Percentiles rank a stretch among this genome's conserved stretches.
Evolutionary conservation across 441 rosid genomes (phyloP).

Genomic region (Sinapis alba): DNA sequence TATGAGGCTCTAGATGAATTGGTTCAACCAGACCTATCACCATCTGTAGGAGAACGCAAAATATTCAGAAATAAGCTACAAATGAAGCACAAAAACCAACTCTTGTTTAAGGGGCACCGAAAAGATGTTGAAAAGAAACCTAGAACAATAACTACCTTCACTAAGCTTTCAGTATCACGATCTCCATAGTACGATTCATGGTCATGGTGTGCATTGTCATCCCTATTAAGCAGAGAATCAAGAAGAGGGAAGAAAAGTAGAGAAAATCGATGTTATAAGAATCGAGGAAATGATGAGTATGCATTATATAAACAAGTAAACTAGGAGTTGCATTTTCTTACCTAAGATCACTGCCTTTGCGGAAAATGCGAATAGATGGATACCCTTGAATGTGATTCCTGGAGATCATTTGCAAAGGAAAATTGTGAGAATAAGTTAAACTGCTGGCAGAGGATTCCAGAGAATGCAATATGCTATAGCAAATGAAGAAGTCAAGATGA

Average conservation of each 20-base stretch:
- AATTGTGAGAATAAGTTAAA: constrained; percentile 16
- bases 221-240: constrained; percentile 48
- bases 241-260: not conserved
- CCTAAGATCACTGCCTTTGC: constrained; percentile 91
- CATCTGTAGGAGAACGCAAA: constrained; percentile 47
- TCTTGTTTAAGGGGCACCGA: not conserved
- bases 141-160: constrained; percentile 56
- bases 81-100: not conserved
- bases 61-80: constrained; percentile 7
- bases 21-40: constrained; percentile 75
- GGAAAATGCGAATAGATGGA: constrained; percentile 97
- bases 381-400: constrained; percentile 97
- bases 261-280: not conserved
- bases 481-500: constrained; percentile 24
- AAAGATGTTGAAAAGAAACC: constrained; percentile 26
- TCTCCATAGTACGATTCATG: constrained; percentile 99
- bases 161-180: constrained; percentile 94
- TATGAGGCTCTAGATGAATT: constrained; percentile 60
- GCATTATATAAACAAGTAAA: constrained; percentile 8
- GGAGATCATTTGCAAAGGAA: constrained; percentile 30
- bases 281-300: constrained; percentile 12
- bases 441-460: not conserved
- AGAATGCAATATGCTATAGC: constrained; percentile 17
- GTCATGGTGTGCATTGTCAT: constrained; percentile 88
- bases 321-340: constrained; percentile 38